Base-by-base conservation (phyloP, 805 yeast genomes). In the Metschnikowia similis region DNA sequence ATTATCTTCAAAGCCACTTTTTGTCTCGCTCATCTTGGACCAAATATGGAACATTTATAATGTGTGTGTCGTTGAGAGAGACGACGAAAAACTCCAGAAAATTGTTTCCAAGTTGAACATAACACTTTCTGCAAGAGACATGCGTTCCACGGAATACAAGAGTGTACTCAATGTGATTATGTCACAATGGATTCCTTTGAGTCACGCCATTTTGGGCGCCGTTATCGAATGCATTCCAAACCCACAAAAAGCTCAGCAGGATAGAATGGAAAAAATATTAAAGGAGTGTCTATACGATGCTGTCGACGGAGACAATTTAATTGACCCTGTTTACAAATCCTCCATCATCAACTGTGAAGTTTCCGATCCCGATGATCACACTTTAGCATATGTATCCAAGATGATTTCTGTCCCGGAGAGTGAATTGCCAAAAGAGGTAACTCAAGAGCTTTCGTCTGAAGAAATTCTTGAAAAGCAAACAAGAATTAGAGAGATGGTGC, bases 111-210 rank as follows among this genome's bases (percentile, higher is more conserved):
- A 94, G 8, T 69, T 94, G 43, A 81, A 81, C 16, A 79, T 89
- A 45, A 84, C 84, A 54, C 69, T 92, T 2, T 60, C 76, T 2
- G 88, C 94, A 6, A 74, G 96, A 52, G 97, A 91, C 56, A 62
- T 89, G 49, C 76, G 86, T 49, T 83, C 96, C 0, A 89, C 85
- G 59, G 97, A 92, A 61, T 74, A 82, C 41, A 84, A 82, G 53
- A 74, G 71, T 48, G 66, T 89, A 41, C 64, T 90, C 16, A 78
- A 76, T 48, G 73, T 82, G 7, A 79, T 94, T 4, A 82, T 92
- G 81, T 82, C 89, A 1, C 97, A 92, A 63, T 94, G 99, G 97
- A 71, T 94, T 21, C 98, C 99, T 0, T 81, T 94, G 4, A 86
- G 97, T 26, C 84, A 87, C 35, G 88, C 98, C 0, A 79, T 92